These are phyloP conservation scores for Penicillium goetzii DNA, from an alignment of 495 filamentous ascomycete species.

Conservation along the genomic window DNA sequence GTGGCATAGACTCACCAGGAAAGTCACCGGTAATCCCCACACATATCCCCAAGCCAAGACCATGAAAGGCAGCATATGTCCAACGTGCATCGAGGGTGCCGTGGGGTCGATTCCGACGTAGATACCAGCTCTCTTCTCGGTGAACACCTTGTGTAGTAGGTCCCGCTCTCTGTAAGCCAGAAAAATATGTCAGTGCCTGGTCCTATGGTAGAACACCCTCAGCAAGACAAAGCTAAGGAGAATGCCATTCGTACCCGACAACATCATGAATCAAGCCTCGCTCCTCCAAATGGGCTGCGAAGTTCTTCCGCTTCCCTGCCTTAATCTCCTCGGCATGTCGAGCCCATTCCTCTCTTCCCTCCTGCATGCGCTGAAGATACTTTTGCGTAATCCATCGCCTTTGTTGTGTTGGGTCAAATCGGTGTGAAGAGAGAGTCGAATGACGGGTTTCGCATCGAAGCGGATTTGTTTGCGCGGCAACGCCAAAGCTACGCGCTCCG, in stretches of 20 bases:
- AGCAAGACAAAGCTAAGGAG: neutral
- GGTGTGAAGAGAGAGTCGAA: constrained; percentile 14
- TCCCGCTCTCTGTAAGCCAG: constrained; percentile 56
- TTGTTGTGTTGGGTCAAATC: constrained; percentile 26
- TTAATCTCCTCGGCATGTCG: constrained; percentile 58
- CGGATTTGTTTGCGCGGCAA: constrained; percentile 29
- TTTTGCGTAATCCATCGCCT: constrained; percentile 54
- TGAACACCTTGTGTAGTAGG: constrained; percentile 71
- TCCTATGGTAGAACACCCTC: neutral
- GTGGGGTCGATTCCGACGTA: constrained; percentile 96
- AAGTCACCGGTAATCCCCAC: constrained; percentile 73
- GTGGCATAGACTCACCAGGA: constrained; percentile 55
- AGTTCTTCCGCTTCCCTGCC: constrained; percentile 62
- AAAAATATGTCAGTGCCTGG: constrained; percentile 14
- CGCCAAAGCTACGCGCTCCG: constrained; percentile 35
- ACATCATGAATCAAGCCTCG: constrained; percentile 79
- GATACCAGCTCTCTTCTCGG: constrained; percentile 67
- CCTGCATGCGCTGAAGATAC: constrained; percentile 53
- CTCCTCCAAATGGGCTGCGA: constrained; percentile 73
- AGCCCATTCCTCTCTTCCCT: constrained; percentile 62
- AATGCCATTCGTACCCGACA: constrained; percentile 66
- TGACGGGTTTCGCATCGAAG: constrained; percentile 23
- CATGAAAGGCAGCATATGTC: constrained; percentile 94
- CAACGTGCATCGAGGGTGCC: constrained; percentile 85
- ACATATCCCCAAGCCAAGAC: constrained; percentile 91